Base-by-base conservation (phyloP, 805 yeast genomes). In the Candida pseudofarinosa region DNA sequence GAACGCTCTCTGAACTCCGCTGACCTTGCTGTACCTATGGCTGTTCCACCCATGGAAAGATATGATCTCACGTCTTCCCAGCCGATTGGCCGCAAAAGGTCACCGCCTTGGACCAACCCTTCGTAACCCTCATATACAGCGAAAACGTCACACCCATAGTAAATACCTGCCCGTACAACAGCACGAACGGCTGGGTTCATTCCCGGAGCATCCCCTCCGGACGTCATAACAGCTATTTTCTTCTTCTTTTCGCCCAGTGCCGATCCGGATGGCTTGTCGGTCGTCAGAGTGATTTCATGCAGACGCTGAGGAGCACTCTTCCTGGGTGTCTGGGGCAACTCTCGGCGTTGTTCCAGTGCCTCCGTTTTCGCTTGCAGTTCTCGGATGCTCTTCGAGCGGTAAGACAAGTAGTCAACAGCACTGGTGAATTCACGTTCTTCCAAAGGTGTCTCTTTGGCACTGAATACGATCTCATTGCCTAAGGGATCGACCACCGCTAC, bases 201-300 rank as follows among this genome's bases (percentile, higher is more conserved):
- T 50, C 90, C 90, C 6, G 85, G 90, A 20, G 88, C 83, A 56
- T 83, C 90, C 53, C 90, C 90, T 45, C 90, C 90, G 1, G 88
- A 81, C 0, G 89, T 83, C 88, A 83, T 83, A 13, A 83, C 85
- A 1, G 83, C 90, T 45, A 83, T 80, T 49, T 61, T 81, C 71
- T 63, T 74, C 65, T 56, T 60, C 5, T 33, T 20, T 49, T 43
- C 42, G 3, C 35, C n/a, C 6, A 35, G 33, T n/a, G 44, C 33
- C 10, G 33, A 26, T 17, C n/a, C 26, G 17, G 12, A 4, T 3
- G 19, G 17, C n/a, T 20, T 10, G 10, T 8, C 16, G 6, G 28
- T 23, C 28, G 10, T 10, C 28, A 10, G 10, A 23, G 6, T 10
- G 28, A 23, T 23, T 7, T 23, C 10, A 23, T 10, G 28, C 28